Evolutionary conservation across 257 asterid genomes (phyloP).

Genomic region (Penstemon eatonii): DNA sequence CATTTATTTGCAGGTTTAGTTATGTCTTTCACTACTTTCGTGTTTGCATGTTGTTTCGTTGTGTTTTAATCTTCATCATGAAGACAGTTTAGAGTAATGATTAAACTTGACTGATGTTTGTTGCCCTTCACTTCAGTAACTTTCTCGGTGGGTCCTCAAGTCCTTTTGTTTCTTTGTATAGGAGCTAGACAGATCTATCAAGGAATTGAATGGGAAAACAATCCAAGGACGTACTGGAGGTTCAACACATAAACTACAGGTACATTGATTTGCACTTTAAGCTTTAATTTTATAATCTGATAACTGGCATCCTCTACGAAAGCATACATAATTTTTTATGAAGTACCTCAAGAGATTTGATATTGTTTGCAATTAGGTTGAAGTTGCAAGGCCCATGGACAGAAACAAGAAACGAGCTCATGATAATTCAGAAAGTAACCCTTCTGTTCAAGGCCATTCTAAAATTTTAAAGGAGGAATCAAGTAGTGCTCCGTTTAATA

Average conservation of each 20-base stretch:
- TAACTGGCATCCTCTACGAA: slow-evolving; percentile 1
- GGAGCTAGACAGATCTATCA: slow-evolving; percentile 85
- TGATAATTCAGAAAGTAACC: slow-evolving; percentile 58
- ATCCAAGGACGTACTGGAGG: slow-evolving; percentile 69
- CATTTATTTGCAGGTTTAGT: neutral
- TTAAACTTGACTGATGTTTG: slow-evolving; percentile 3
- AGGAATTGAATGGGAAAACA: slow-evolving; percentile 59
- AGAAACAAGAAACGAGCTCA: slow-evolving; percentile 70
- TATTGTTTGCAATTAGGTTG: slow-evolving; percentile 59
- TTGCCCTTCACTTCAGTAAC: slow-evolving; percentile 14
- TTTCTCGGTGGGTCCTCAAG: slow-evolving; percentile 15
- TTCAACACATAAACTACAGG: slow-evolving; percentile 61
- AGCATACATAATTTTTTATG: neutral
- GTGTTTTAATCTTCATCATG: slow-evolving; percentile 15
- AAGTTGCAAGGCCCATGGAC: slow-evolving; percentile 82
- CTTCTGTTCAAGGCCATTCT: slow-evolving; percentile 45
- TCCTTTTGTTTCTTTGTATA: slow-evolving; percentile 34
- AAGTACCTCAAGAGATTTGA: slow-evolving; percentile 6
- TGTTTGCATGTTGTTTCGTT: slow-evolving; percentile 15
- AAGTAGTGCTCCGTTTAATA: slow-evolving; percentile 29
- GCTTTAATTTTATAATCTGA: slow-evolving; percentile 23
- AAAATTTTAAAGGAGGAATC: slow-evolving; percentile 42
- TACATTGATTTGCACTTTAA: slow-evolving; percentile 32
- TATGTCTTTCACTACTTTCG: neutral
- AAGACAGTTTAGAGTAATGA: neutral